Conservation (phyloP, 148 eudicot species). For the Agrostemma githago region DNA sequence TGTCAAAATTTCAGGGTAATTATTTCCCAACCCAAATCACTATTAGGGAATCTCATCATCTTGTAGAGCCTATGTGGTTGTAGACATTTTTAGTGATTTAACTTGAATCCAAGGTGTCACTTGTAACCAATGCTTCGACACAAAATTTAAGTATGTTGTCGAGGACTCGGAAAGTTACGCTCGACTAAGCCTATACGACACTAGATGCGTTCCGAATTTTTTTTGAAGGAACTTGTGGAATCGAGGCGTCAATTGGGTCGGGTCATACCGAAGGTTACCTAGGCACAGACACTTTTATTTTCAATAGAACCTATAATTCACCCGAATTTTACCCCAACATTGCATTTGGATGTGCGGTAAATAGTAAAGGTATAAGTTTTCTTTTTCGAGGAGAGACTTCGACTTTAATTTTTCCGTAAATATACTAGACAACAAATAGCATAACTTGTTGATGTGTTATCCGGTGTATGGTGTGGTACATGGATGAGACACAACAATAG, state of each 20-base stretch:
- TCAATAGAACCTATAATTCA: not conserved
- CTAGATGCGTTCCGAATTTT: not conserved
- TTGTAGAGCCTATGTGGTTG: not conserved
- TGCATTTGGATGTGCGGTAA: slow-evolving; percentile 21
- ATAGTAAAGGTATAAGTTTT: not conserved
- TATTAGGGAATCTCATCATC: not conserved
- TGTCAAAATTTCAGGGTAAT: not conserved
- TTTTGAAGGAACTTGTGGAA: slow-evolving; percentile 12
- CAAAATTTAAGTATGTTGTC: not conserved
- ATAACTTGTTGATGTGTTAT: too few relatives aligned
- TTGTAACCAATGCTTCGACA: slow-evolving; percentile 14
- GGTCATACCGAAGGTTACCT: not conserved
- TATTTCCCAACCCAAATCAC: slow-evolving; percentile 6
- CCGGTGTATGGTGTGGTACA: too few relatives aligned
- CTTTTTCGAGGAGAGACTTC: too few relatives aligned
- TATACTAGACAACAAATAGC: slow-evolving; percentile 5
- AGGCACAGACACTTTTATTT: slow-evolving; percentile 8
- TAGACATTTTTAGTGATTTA: slow-evolving; percentile 10
- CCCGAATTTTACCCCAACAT: not conserved
- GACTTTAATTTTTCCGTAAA: not conserved
- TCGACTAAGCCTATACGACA: slow-evolving; percentile 7
- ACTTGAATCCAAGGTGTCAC: slow-evolving; percentile 28
- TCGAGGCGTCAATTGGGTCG: not conserved
- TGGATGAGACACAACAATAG: slow-evolving; percentile 1
- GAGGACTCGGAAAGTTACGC: not conserved